Evolutionary conservation across 495 filamentous ascomycete species (phyloP).

Genomic region (Tuber magnatum): DNA sequence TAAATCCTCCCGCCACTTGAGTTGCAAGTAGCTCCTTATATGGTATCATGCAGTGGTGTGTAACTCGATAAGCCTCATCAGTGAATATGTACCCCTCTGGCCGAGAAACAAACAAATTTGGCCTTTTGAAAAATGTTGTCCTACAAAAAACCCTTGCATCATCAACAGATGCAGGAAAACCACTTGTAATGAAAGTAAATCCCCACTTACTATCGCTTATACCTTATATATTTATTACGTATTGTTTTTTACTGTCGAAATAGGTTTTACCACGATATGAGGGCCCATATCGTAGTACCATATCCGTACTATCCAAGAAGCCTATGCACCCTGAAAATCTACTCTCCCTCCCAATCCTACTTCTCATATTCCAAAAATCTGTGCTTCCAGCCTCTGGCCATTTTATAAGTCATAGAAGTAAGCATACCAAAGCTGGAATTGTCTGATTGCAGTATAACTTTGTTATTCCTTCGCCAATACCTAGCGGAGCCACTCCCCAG

Average conservation of each 20-base stretch:
- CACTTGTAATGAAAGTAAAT: neutral
- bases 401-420: neutral
- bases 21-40: neutral
- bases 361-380: neutral
- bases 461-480: neutral
- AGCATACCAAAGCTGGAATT: neutral
- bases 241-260: neutral
- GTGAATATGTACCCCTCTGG: neutral
- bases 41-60: neutral
- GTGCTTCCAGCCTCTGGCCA: neutral
- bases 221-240: neutral
- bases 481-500: too few relatives aligned
- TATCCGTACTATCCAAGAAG: neutral
- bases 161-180: neutral
- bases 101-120: neutral
- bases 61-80: neutral
- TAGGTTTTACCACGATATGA: neutral
- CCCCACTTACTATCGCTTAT: neutral
- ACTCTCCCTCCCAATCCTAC: neutral
- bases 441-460: neutral
- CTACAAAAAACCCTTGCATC: neutral
- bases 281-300: neutral
- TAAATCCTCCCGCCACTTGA: neutral
- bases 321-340: neutral
- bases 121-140: neutral